Evolutionary conservation across 495 filamentous ascomycete species (phyloP), one percentile per base, ranked within the genome.

Genomic region (Ramalina intermedia): DNA sequence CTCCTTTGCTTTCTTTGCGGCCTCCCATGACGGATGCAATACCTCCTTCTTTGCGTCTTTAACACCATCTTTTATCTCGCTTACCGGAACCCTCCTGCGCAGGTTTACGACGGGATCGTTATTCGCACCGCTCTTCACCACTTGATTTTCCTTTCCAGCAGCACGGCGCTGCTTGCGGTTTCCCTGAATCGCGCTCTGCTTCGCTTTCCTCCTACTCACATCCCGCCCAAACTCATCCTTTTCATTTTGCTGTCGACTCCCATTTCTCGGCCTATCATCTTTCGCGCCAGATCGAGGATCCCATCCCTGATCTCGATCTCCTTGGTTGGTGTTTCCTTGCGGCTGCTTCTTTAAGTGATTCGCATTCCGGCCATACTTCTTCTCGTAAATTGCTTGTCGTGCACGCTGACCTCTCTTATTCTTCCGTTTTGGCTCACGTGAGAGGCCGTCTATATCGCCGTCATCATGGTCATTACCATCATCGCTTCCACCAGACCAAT

Each of bases 11-110:
- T 81, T 81, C 69, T 79, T 84, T 39, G 81, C 85, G 6, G 91
- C 91, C 64, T 86, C 82, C 91, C 91, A 98, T 46, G 82, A 89
- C 9, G 91, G 91, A 76, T 98, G 91, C 56, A 96, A 61, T 6
- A 80, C 58, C 5, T 33, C 29, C 12, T 33, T 9, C 29, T 33
- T 13, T 33, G 29, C 6, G 29, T 33, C 12, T 0, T 78, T 77
- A 1, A 61, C 69, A 60, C 82, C 84, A 55, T 81, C 72, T 46
- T 74, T 67, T 6, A 4, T n/a, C 56, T 72, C 76, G 57, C 67
- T 68, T 1, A 65, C 16, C 38, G 24, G 43, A 13, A 27, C 3
- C 39, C 49, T 54, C 23, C 29, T 43, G 2, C 35, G 43, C 33
- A 38, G 40, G 3, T 20, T 8, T 11, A 23, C 23, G 6, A 58